Base-by-base conservation (phyloP, 2,329 filamentous ascomycete genomes). In the Keithomyces neogunnii region DNA sequence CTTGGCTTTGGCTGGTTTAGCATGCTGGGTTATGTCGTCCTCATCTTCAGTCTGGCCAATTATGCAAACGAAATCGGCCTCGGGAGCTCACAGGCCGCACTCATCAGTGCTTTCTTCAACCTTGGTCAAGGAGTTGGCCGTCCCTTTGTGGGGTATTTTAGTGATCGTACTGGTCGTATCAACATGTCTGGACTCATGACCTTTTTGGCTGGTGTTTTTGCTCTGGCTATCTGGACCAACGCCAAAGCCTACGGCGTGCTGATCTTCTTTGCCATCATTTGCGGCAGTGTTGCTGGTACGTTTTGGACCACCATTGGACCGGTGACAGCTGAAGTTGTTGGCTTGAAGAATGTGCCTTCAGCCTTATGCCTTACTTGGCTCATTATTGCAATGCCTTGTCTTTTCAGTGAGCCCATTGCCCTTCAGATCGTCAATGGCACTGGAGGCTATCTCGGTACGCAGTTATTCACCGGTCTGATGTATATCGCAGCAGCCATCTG, bases 1-100 rank as follows among this genome's bases (percentile, higher is more conserved):
- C 65, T 88, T 38, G 73, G 68, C 2, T 93, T 84, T 72, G 84
- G 84, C 6, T 81, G 83, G 66, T 82, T 91, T 56, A 83, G 78
- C 53, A 81, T 91, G 69, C 69, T 92, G 11, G 86, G 78, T 4
- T 92, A 92, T 59, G 76, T 88, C 30, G 84, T 89, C 4, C 74
- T 90, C n/a, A 76, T 90, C 44, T 92, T 90, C 66, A 86, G 81
- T 9, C 69, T 91, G 45, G 82, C 87, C 11, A 87, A 85, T 63
- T 92, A 89, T 61, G 84, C 84, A 38, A 75, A 78, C 51, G 76
- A 75, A 4, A 78, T 90, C 43, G 87, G 87, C 1, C 76, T 90
- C 32, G 74, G 75, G 1, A 73, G 85, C 2, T 74, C 78, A 4
- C 82, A 91, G 60, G 87, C 85, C 5, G 82, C 83, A 0, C 73